Evolutionary conservation across 2,329 filamentous ascomycete genomes (phyloP).

Genomic region (Raffaelea deltoideospora): DNA sequence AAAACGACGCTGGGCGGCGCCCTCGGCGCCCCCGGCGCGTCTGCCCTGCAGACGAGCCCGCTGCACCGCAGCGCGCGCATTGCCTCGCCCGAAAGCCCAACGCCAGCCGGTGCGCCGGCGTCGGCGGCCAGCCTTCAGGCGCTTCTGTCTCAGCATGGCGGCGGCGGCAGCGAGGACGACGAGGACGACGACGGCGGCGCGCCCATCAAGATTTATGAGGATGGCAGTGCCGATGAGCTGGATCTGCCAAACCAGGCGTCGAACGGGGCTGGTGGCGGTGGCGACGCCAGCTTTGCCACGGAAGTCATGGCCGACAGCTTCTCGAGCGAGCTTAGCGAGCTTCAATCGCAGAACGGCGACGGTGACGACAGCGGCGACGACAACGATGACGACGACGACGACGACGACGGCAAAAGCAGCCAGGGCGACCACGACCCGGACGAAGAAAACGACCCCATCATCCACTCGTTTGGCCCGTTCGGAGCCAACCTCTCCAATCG

Average conservation of each 20-base stretch:
- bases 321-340: constrained; percentile 41
- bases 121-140: constrained; percentile 27
- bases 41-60: constrained; percentile 42
- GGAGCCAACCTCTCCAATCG: constrained; percentile 73
- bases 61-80: constrained; percentile 42
- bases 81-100: constrained; percentile 59
- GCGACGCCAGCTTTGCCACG: constrained; percentile 32
- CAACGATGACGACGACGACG: constrained; percentile 49
- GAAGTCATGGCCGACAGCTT: constrained; percentile 34
- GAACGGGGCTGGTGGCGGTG: constrained; percentile 13
- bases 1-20: constrained; percentile 11
- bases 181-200: constrained; percentile 22
- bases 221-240: constrained; percentile 41
- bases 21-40: constrained; percentile 9
- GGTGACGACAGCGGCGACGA: constrained; percentile 42
- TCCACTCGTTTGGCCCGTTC: constrained; percentile 85
- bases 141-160: constrained; percentile 22
- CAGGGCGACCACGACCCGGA: constrained; percentile 69
- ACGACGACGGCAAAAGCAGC: constrained; percentile 56
- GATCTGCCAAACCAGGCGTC: constrained; percentile 22
- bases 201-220: constrained; percentile 58
- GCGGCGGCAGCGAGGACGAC: constrained; percentile 12
- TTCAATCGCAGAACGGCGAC: constrained; percentile 42
- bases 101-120: constrained; percentile 27
- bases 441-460: constrained; percentile 86